phyloP scores from a whole-genome alignment of 2,329 filamentous ascomycete species.

The Lizonia empirigonia region DNA sequence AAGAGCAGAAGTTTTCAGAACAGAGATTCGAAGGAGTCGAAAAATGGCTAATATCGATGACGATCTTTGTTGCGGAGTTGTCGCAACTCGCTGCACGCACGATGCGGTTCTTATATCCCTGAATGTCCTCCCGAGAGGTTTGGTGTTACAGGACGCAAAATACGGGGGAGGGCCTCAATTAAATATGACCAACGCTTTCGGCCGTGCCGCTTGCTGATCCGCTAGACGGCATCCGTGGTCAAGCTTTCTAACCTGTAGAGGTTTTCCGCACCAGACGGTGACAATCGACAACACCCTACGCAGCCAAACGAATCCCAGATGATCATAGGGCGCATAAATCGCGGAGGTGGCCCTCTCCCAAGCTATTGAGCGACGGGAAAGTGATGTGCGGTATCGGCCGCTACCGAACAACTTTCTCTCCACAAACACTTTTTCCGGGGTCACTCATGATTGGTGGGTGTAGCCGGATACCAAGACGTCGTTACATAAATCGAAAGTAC shows the following conservation, averaged over 20 bases:
- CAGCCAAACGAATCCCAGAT: conserved; percentile 1
- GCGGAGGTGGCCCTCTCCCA: conserved; percentile 2
- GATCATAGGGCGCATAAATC: conserved; percentile 1
- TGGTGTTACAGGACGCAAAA: conserved; percentile 5
- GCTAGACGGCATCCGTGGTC: conserved; percentile 3
- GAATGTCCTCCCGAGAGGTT: conserved; percentile 15
- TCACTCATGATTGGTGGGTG: conserved; percentile 21
- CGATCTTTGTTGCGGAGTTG: not conserved
- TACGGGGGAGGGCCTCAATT: conserved; percentile 17
- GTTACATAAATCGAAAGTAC: conserved; percentile 6
- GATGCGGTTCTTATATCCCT: conserved; percentile 2
- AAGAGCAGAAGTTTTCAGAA: conserved; percentile 1
- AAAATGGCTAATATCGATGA: conserved; percentile 2
- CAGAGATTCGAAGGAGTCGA: not conserved
- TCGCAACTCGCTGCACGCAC: conserved; percentile 3
- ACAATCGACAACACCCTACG: not conserved
- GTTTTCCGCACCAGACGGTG: not conserved
- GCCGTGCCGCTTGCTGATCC: conserved; percentile 12
- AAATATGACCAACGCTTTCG: conserved; percentile 22
- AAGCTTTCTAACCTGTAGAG: conserved; percentile 6
- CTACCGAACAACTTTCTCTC: conserved; percentile 16
- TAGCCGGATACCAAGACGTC: conserved; percentile 16
- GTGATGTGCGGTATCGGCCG: conserved; percentile 29
- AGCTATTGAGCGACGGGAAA: conserved; percentile 16
- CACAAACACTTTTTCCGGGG: conserved; percentile 6